Conservation (phyloP, 495 filamentous ascomycete species). For the Penicillium desertorum region DNA sequence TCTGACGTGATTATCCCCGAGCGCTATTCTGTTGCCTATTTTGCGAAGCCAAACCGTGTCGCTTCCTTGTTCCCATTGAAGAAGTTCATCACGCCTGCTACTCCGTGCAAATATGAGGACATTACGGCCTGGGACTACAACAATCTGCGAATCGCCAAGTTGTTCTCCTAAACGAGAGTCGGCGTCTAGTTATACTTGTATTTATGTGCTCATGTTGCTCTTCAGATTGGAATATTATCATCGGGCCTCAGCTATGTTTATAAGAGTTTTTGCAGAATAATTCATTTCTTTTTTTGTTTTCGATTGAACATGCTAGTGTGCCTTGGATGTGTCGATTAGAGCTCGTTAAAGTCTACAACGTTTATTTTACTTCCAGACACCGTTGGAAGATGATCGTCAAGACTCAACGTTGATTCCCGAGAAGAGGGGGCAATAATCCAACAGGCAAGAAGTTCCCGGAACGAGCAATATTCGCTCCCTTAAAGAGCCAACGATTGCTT, state of each 20-base stretch:
- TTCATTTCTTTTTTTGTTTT: background rate
- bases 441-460: constrained; percentile 6
- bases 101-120: constrained; percentile 30
- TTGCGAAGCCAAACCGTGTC: constrained; percentile 33
- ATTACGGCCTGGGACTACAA: constrained; percentile 37
- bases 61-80: constrained; percentile 24
- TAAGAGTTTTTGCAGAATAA: background rate
- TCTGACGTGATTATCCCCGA: constrained; percentile 25
- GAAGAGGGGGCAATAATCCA: background rate
- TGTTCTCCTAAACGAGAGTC: constrained; percentile 8
- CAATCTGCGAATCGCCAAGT: constrained; percentile 25
- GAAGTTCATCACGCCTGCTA: constrained; percentile 19
- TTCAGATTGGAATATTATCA: background rate
- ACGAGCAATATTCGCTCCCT: background rate
- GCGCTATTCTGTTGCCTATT: constrained; percentile 38
- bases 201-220: background rate
- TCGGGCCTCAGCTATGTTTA: background rate
- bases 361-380: background rate
- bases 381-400: background rate
- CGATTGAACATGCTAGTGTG: background rate
- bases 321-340: background rate
- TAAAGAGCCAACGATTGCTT: background rate
- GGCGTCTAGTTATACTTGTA: background rate
- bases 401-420: background rate
- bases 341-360: background rate